Base-by-base conservation (phyloP, 176 grass and related monocot species). In the Aegilops tauschii region DNA sequence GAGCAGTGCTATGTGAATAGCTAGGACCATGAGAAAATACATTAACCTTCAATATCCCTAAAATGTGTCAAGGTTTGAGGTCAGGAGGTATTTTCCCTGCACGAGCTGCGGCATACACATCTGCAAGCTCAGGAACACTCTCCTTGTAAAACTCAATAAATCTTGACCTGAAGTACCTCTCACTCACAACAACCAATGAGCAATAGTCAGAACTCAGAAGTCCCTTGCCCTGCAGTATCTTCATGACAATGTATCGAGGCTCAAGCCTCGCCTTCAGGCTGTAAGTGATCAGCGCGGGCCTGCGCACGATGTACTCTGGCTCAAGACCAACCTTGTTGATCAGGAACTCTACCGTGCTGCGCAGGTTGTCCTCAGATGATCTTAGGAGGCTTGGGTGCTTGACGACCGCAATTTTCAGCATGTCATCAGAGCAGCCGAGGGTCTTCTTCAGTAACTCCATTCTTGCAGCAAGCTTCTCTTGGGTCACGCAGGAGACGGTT, bases 21-120 rank as follows among this genome's bases (percentile, higher is more conserved):
- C 80, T 58, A 35, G 4, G 67, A 35, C 12, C 29, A 69, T 50
- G 27, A 17, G 56, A 37, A 54, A 49, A 12, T 36, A 50, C 10
- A 69, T 37, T 21, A 30, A 81, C 40, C 63, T 81, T 32, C 27
- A 30, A 21, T 31, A 54, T 76, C 13, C 47, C 65, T 30, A 69
- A 10, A 69, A 68, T 3, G 42, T 32, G 35, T 86, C 20, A 80
- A 31, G 66, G 12, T 73, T 73, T 21, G 31, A 73, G 64, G n/a
- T 62, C 28, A 65, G 58, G 29, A 10, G 85, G 78, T 23, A 71
- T 30, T 32, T 47, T 21, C 17, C 82, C 69, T 50, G 69, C 58
- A 70, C 69, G 14, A 91, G 83, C 65, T 21, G 77, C 64, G 21
- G 40, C 23, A 92, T 92, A 94, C 76, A 68, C 49, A 77, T 93